Evolutionary conservation across 148 eudicot species (phyloP).

Genomic region (Cornus controversa): DNA sequence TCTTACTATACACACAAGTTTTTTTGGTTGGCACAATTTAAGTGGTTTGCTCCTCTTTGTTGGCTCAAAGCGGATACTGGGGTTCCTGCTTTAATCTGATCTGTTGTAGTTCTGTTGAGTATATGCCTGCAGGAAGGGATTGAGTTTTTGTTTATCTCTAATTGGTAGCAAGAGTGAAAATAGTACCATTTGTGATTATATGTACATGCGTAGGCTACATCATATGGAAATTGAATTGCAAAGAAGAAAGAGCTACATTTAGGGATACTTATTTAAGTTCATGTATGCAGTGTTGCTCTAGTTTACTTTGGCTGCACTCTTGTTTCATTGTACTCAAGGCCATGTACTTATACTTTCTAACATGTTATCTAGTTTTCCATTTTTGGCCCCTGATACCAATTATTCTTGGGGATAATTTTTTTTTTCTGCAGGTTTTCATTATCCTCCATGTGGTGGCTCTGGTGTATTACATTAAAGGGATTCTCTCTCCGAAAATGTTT

Average conservation of each 20-base stretch:
- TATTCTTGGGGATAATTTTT: conserved; percentile 17
- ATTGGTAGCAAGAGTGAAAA: background rate
- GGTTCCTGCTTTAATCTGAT: no score
- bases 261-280: background rate
- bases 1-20: background rate
- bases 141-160: background rate
- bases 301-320: background rate
- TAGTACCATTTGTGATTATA: background rate
- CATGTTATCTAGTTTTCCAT: background rate
- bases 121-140: background rate
- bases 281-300: background rate
- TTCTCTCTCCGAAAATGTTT: conserved; percentile 87
- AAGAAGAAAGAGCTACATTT: background rate
- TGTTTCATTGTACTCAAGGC: background rate
- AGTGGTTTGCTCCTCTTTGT: background rate
- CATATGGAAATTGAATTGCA: background rate
- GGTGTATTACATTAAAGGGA: conserved; percentile 85
- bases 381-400: background rate
- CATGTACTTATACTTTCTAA: background rate
- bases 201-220: background rate
- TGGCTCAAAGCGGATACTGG: no score
- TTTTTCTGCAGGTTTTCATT: conserved; percentile 73
- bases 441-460: conserved; percentile 95
- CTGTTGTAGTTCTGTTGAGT: background rate
- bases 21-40: background rate